phyloP scores from a whole-genome alignment of 257 asterid genomes.

The Solanum appendiculatum region DNA sequence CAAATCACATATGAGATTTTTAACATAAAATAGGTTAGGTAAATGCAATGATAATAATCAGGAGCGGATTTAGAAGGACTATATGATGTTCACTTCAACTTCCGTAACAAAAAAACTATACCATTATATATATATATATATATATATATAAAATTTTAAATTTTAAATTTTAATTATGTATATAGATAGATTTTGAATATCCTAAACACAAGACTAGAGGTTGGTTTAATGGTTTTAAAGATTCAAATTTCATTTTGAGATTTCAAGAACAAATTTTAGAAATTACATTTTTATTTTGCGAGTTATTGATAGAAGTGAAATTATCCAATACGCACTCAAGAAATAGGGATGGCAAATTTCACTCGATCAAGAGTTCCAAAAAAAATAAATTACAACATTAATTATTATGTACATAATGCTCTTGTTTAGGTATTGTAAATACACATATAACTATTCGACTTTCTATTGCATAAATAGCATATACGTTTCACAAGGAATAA shows the following conservation, averaged over 20 bases:
- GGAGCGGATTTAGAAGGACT: no score
- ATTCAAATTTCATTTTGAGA: not conserved
- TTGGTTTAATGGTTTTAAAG: no score
- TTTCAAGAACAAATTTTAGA: no score
- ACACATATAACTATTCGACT: not conserved
- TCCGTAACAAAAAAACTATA: no score
- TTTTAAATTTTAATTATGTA: no score
- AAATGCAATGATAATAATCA: not conserved
- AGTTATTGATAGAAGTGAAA: no score
- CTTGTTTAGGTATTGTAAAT: not conserved
- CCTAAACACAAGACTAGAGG: not conserved
- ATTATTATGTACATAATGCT: not conserved
- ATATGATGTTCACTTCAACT: no score
- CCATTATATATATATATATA: no score
- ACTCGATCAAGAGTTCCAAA: not conserved
- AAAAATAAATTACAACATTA: not conserved
- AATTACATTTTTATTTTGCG: fast-evolving
- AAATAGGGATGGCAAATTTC: not conserved
- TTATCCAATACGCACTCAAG: not conserved
- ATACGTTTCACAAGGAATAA: not conserved
- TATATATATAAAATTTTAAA: no score
- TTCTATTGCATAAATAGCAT: not conserved
- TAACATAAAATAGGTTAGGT: not conserved
- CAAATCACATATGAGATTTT: not conserved
- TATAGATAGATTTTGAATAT: no score